These are phyloP conservation scores for Claviceps quebecensis DNA, from an alignment of 2,329 filamentous ascomycete genomes.

Conservation along the genomic window DNA sequence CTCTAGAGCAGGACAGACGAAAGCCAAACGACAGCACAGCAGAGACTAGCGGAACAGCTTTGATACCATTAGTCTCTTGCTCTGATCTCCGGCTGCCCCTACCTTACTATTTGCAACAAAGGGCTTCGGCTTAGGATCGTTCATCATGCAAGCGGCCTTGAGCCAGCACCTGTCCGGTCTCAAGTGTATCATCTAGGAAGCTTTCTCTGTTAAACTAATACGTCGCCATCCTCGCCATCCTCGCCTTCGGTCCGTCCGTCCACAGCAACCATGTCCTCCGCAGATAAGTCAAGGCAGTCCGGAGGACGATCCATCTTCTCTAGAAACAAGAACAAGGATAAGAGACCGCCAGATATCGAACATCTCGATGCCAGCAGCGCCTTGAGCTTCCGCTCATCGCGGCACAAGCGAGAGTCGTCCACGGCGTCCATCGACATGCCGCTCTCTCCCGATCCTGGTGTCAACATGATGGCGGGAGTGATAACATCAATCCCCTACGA, in stretches of 20 bases:
- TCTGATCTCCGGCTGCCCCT: conserved; percentile 2
- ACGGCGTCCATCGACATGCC: conserved; percentile 57
- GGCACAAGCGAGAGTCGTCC: conserved; percentile 62
- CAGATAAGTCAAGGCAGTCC: conserved; percentile 71
- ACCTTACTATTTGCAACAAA: conserved; percentile 5
- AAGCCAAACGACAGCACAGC: neutral
- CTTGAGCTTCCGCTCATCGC: conserved; percentile 54
- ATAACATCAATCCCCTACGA: conserved; percentile 87
- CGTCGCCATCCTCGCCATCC: neutral
- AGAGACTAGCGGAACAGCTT: neutral
- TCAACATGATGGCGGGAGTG: conserved; percentile 66
- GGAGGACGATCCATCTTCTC: conserved; percentile 72
- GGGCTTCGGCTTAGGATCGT: conserved; percentile 6
- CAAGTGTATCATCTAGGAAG: conserved; percentile 18
- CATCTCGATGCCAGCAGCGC: conserved; percentile 45
- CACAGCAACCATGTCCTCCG: conserved; percentile 37
- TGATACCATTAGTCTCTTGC: neutral
- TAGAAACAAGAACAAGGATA: conserved; percentile 66
- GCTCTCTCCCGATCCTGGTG: conserved; percentile 46
- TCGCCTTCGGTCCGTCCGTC: neutral
- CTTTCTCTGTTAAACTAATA: conserved; percentile 2
- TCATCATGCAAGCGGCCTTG: conserved; percentile 28
- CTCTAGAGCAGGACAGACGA: neutral
- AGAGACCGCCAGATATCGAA: conserved; percentile 47
- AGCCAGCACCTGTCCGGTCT: conserved; percentile 20